Evolutionary conservation across 495 filamentous ascomycete species (phyloP).

Genomic region (Penicillium verhagenii): DNA sequence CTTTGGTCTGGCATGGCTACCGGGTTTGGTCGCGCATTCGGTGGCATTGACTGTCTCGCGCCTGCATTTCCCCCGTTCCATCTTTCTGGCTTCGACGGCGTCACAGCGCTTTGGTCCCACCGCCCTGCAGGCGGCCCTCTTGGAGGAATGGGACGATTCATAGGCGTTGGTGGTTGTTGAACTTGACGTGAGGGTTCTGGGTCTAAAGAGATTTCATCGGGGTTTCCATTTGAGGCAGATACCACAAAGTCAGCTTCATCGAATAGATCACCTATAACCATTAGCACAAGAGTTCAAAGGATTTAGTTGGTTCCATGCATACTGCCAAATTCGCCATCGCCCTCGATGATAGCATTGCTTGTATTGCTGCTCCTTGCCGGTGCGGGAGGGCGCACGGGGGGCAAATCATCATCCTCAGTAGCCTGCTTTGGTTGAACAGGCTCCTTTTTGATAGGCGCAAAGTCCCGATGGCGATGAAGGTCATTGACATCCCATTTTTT

Average conservation of each 20-base stretch:
- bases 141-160: conserved; percentile 25
- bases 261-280: conserved; percentile 54
- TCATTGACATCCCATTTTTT: conserved; percentile 69
- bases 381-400: conserved; percentile 28
- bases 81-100: conserved; percentile 46
- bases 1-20: conserved; percentile 17
- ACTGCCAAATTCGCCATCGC: conserved; percentile 67
- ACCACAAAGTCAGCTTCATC: conserved; percentile 72
- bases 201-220: conserved; percentile 58
- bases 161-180: conserved; percentile 31
- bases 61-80: conserved; percentile 25
- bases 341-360: conserved; percentile 28
- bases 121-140: conserved; percentile 22
- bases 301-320: conserved; percentile 21
- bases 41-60: conserved; percentile 24
- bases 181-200: conserved; percentile 23
- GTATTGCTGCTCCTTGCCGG: conserved; percentile 18
- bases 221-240: conserved; percentile 56
- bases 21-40: conserved; percentile 24
- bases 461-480: conserved; percentile 80
- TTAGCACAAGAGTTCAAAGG: conserved; percentile 17
- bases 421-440: conserved; percentile 35
- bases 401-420: conserved; percentile 40
- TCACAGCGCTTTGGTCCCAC: conserved; percentile 30
- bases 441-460: conserved; percentile 62